Evolutionary conservation across 2,329 filamentous ascomycete species (phyloP), one percentile per base, ranked within the genome.

Genomic region (Talaromyces sp.): DNA sequence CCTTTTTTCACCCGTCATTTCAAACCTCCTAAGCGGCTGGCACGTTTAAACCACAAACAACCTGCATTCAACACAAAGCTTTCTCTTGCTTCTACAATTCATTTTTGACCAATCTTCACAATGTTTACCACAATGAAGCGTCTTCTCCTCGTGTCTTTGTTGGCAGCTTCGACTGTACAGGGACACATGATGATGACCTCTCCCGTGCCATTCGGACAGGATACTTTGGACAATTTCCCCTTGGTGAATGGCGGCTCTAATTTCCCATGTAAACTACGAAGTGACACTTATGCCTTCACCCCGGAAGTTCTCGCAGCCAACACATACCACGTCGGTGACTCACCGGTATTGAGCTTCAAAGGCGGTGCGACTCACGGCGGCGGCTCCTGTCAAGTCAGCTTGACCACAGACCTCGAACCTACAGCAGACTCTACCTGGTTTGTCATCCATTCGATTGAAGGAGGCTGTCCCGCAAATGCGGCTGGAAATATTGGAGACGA

Each of bases 371-470:
- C 88, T 0, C 95, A 99, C 69, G 93, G 93, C 18, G 95, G 95
- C 60, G 95, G 95, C 0, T 96, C 91, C 0, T 98, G 95, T 79
- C 95, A 99, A 70, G 79, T 98, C 63, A 89, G 88, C 8, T 80
- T 99, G 69, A 95, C 93, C 0, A 92, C 90, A 18, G 93, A 97
- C 68, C 79, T 82, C 11, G 78, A 82, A 12, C 87, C 92, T 0
- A 87, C 84, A 28, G 84, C 84, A 67, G 75, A 84, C 67, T 88
- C 86, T 0, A 82, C 84, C 23, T 99, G 89, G 87, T 92, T 93
- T 75, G 93, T 97, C 66, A 93, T 99, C 75, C 87, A 95, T 72
- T 93, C 89, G 0, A 90, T 92, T 31, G 83, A 92, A 64, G 93
- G 93, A 40, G 92, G 93, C 14, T 98, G 95, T 74, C 92, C 92